Base-by-base conservation (phyloP, 1,139 yeast species). In the Yamadazyma epiphylla region DNA sequence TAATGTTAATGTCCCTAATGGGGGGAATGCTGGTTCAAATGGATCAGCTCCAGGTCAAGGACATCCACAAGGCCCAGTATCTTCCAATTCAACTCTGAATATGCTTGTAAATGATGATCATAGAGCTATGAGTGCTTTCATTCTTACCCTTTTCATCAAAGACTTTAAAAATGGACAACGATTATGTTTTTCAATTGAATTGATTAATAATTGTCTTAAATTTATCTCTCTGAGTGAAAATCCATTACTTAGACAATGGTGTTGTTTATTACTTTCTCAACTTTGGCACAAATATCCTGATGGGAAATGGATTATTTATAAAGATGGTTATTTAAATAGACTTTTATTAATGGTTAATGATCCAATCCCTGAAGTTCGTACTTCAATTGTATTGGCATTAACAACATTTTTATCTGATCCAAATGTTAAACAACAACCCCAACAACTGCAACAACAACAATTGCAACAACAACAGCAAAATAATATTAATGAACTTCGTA, bases 91-190 rank as follows among this genome's bases (percentile, higher is more conserved):
- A 14, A 19, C 38, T 2, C 38, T 40, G 14, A 17, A 30, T 8
- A 56, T 65, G 33, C 38, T 66, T 22, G 61, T 68, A 13, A 76
- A 73, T 33, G 88, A 83, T 44, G 95, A 88, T 43, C 96, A 89
- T 53, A 81, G 86, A 51, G 97, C 97, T 1, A 86, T 91, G 89
- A 84, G 96, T 58, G 94, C 95, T 1, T 86, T 91, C 52, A 86
- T 91, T 20, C 64, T 89, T 28, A 75, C 96, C 0, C 67, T 89
- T 36, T 91, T 91, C 56, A 83, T 87, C 28, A 74, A 83, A 37
- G 94, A 84, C 31, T 86, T 80, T 54, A 74, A 75, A 32, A 74
- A 77, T 39, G 96, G 95, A 0, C 96, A 88, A 51, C 70, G 85
- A 39, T 66, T 83, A 22, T 82, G 95, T 41, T 80, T 83, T 45